A percentile compares a stretch with the other conserved stretches of the same genome.
Evolutionary conservation across 768 basidiomycete species (phyloP).

Genomic region (Phaffia australis): DNA sequence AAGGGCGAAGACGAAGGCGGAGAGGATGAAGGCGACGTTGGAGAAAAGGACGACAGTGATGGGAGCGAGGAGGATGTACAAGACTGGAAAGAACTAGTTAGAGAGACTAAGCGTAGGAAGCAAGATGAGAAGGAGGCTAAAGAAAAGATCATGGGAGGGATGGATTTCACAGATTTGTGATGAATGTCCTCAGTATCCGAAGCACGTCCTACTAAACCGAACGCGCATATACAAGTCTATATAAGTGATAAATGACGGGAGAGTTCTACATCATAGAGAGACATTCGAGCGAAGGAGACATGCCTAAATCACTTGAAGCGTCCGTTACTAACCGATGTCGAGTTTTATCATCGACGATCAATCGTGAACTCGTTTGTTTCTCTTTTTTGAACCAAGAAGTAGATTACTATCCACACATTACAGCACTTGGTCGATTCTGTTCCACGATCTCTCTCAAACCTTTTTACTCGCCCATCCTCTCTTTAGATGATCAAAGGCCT

Average conservation of each 20-base stretch:
- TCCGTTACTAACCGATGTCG: no score
- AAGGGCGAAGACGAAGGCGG: not conserved
- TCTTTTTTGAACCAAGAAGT: no score
- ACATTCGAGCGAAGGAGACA: no score
- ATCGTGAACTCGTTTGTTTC: no score
- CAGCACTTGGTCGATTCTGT: no score
- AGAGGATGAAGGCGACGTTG: conserved; percentile 7
- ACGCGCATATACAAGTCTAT: not conserved
- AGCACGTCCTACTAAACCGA: not conserved
- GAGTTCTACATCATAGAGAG: no score
- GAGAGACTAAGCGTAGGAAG: conserved; percentile 9
- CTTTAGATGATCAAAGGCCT: conserved; percentile 11
- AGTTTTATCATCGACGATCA: no score
- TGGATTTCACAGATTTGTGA: conserved; percentile 18
- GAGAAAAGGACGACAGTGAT: not conserved
- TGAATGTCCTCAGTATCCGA: not conserved
- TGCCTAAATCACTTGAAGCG: no score
- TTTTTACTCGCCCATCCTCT: no score
- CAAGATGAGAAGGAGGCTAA: not conserved
- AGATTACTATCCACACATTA: no score
- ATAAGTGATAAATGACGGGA: no score
- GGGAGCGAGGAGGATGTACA: conserved; percentile 5
- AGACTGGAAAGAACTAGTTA: conserved; percentile 19
- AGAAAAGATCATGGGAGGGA: not conserved
- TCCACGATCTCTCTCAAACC: no score